phyloP scores from a whole-genome alignment of 345 rosid species.

The Salix dunnii region DNA sequence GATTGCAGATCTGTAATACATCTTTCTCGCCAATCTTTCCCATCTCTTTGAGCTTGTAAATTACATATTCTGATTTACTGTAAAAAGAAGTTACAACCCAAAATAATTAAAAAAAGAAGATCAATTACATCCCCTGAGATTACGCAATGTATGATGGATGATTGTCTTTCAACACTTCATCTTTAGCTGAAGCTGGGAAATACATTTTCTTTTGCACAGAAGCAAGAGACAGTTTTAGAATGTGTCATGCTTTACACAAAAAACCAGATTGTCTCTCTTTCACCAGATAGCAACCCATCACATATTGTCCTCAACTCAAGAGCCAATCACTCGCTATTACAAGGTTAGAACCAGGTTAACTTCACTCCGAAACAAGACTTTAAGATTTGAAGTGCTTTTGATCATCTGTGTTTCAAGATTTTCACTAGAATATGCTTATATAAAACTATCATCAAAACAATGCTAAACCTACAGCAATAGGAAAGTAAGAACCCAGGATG shows the following conservation, averaged over 20 bases:
- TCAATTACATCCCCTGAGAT: neutral
- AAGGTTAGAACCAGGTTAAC: neutral
- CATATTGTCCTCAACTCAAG: neutral
- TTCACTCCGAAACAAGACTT: neutral
- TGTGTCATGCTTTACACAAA: neutral
- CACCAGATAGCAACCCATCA: neutral
- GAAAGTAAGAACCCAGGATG: neutral
- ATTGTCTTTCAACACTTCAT: neutral
- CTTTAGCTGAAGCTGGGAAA: neutral
- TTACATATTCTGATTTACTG: constrained; percentile 73
- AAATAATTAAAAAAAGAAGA: neutral
- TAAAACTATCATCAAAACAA: neutral
- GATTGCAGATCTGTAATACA: constrained; percentile 45
- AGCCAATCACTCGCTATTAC: neutral
- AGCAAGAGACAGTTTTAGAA: neutral
- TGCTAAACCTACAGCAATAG: neutral
- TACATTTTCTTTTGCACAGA: neutral
- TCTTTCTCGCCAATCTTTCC: constrained; percentile 62
- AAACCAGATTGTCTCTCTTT: neutral
- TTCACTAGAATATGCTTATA: neutral
- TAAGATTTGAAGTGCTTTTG: neutral
- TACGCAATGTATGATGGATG: neutral
- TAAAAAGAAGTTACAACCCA: neutral
- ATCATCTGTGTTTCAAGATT: neutral
- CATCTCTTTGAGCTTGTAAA: constrained; percentile 74